Conservation (phyloP, 2,329 filamentous ascomycete species). For the Monilinia fructicola region DNA sequence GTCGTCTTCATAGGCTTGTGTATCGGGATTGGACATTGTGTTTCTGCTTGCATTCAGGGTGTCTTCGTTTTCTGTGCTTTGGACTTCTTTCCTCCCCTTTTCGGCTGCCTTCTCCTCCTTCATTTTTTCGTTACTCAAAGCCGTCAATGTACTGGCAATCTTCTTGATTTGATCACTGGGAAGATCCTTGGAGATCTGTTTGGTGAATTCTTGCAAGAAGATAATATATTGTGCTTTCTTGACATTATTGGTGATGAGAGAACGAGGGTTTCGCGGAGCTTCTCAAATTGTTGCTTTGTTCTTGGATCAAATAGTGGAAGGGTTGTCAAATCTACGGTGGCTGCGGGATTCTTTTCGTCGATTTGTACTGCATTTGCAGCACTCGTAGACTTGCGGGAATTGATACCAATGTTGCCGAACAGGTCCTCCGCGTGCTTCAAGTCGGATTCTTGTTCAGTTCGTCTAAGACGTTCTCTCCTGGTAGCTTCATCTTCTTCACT, state of each 20-base stretch:
- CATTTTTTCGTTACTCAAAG: constrained; percentile 95
- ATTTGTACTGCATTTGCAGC: constrained; percentile 65
- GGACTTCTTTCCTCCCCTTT: constrained; percentile 91
- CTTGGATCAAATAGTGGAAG: constrained; percentile 86
- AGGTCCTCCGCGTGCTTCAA: constrained; percentile 88
- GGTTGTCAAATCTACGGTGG: constrained; percentile 75
- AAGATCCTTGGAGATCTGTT: constrained; percentile 82
- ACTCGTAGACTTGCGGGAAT: constrained; percentile 65
- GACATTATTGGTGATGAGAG: constrained; percentile 69
- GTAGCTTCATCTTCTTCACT: constrained; percentile 71
- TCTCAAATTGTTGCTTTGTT: constrained; percentile 82
- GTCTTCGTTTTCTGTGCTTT: constrained; percentile 97
- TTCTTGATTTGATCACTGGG: constrained; percentile 96
- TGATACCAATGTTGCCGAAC: constrained; percentile 72
- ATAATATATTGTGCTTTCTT: constrained; percentile 90
- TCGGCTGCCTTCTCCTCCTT: constrained; percentile 95
- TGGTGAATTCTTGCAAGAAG: constrained; percentile 88
- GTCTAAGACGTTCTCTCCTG: constrained; percentile 70
- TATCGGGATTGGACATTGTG: constrained; percentile 62
- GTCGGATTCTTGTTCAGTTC: constrained; percentile 83
- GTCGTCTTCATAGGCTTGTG: constrained; percentile 76
- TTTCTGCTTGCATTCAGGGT: constrained; percentile 66
- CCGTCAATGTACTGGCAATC: constrained; percentile 81
- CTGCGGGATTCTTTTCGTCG: constrained; percentile 70
- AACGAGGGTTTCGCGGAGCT: constrained; percentile 73